Conservation (phyloP, 83 land plant species). For the Picea abies region DNA sequence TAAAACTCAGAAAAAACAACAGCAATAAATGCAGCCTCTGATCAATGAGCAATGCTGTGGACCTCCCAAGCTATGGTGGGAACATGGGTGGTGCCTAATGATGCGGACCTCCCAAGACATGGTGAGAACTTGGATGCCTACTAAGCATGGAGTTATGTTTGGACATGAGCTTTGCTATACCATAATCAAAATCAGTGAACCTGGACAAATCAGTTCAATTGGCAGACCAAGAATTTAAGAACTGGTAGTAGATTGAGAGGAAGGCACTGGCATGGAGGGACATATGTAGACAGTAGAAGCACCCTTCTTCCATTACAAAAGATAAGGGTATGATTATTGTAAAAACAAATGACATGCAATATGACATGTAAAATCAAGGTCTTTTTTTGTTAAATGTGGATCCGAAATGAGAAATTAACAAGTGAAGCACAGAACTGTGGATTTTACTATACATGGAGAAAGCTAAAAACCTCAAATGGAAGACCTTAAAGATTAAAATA, state of each 20-base stretch:
- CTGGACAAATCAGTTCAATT: not conserved
- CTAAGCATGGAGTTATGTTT: no score
- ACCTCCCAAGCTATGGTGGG: no score
- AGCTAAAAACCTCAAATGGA: not conserved
- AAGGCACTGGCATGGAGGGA: not conserved
- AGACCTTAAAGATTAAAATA: not conserved
- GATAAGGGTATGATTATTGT: not conserved
- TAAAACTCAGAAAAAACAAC: not conserved
- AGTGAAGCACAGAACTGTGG: not conserved
- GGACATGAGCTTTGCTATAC: no score
- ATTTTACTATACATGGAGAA: not conserved
- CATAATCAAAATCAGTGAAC: not conserved
- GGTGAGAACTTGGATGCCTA: no score
- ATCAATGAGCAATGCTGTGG: no score
- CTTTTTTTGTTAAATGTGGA: not conserved
- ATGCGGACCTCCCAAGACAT: no score
- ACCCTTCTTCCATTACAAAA: constrained; percentile 2
- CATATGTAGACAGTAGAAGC: not conserved
- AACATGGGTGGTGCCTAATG: no score
- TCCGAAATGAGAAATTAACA: not conserved
- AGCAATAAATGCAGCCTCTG: not conserved
- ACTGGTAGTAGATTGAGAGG: not conserved
- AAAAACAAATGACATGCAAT: no score
- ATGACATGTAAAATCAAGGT: not conserved
- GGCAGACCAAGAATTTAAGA: not conserved